Percentiles rank a stretch among this genome's conserved stretches.
phyloP scores from a whole-genome alignment of 768 basidiomycete species.

The Lyophyllum semitale region DNA sequence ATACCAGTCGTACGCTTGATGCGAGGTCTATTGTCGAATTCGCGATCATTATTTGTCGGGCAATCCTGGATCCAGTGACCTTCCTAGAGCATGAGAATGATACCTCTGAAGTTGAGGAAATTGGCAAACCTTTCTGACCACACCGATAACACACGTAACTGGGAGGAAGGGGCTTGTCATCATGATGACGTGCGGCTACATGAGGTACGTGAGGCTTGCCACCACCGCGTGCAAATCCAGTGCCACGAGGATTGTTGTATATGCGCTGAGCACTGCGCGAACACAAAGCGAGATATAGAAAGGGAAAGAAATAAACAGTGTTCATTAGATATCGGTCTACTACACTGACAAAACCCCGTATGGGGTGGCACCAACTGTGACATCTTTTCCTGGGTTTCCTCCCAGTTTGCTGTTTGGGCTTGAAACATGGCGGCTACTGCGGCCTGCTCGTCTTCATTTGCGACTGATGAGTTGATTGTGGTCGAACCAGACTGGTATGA shows the following conservation, averaged over 20 bases:
- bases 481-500: constrained; percentile 26
- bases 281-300: constrained; percentile 24
- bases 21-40: constrained; percentile 90
- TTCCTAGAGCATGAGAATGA: constrained; percentile 32
- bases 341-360: constrained; percentile 60
- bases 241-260: constrained; percentile 69
- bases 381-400: constrained; percentile 99
- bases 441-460: constrained; percentile 84
- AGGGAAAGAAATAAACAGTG: constrained; percentile 43
- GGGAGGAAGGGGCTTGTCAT: constrained; percentile 81
- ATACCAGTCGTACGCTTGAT: constrained; percentile 99
- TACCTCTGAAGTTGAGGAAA: not conserved
- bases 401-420: constrained; percentile 93
- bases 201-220: constrained; percentile 59
- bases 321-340: constrained; percentile 77
- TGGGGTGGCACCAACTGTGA: constrained; percentile 88
- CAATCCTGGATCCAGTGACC: constrained; percentile 99
- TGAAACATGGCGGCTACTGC: constrained; percentile 99
- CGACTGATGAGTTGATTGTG: constrained; percentile 42
- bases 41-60: constrained; percentile 95
- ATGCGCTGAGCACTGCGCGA: constrained; percentile 64
- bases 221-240: constrained; percentile 60
- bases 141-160: constrained; percentile 99
- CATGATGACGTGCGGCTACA: constrained; percentile 44
- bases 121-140: constrained; percentile 85